phyloP scores from a whole-genome alignment of 768 basidiomycete genomes.

The Suillus placidus region DNA sequence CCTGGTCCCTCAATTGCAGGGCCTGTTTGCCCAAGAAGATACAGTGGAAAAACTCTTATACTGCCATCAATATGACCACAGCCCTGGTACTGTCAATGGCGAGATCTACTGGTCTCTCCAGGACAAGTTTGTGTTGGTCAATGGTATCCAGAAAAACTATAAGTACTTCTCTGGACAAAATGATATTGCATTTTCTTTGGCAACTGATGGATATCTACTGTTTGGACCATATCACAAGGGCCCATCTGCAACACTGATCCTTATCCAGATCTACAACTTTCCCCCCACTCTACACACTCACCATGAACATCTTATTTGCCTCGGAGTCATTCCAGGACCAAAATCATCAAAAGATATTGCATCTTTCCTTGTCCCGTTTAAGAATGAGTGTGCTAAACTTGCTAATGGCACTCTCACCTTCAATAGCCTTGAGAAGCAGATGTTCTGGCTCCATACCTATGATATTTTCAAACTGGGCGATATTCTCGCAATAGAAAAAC shows the following conservation, averaged over 20 bases:
- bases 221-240: conserved; percentile 31
- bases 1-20: conserved; percentile 39
- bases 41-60: conserved; percentile 29
- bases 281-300: not conserved
- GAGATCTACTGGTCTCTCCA: conserved; percentile 33
- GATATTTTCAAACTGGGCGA: conserved; percentile 35
- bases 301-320: conserved; percentile 31
- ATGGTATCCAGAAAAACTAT: conserved; percentile 26
- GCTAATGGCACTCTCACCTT: conserved; percentile 18
- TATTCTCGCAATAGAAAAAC: conserved; percentile 35
- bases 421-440: conserved; percentile 9
- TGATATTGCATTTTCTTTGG: conserved; percentile 47
- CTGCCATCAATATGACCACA: not conserved
- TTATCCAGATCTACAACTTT: not conserved
- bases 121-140: conserved; percentile 27
- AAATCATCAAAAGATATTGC: conserved; percentile 36
- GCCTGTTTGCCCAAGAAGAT: conserved; percentile 24
- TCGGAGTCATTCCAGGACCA: conserved; percentile 35
- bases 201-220: conserved; percentile 45
- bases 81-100: conserved; percentile 11
- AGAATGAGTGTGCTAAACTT: conserved; percentile 17
- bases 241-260: conserved; percentile 1
- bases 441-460: conserved; percentile 20
- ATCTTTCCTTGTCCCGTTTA: conserved; percentile 35
- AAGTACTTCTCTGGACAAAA: conserved; percentile 39